These are phyloP conservation scores for Penicillium nordicum DNA, from an alignment of 2,329 filamentous ascomycete genomes.

Conservation along the genomic window DNA sequence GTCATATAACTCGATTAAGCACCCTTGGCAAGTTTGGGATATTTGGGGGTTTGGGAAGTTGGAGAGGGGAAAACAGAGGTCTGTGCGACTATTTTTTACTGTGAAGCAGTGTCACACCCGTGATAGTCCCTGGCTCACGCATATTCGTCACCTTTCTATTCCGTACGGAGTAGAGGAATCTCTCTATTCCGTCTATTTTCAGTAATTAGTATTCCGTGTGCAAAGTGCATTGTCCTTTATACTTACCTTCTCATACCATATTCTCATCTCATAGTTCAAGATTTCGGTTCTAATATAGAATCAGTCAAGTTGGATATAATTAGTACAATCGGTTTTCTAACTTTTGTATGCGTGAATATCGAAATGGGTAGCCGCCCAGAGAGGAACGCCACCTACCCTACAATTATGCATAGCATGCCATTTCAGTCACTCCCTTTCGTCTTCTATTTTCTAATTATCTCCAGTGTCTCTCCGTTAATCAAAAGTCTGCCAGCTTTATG, in stretches of 20 bases:
- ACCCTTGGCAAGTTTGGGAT: not conserved
- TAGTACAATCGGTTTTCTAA: not conserved
- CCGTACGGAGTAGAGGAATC: not conserved
- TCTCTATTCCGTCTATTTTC: not conserved
- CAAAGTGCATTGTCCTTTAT: not conserved
- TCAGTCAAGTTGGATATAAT: too few relatives aligned
- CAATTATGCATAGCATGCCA: not conserved
- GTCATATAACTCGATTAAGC: slow-evolving; percentile 8
- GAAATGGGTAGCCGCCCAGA: not conserved
- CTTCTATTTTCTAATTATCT: not conserved
- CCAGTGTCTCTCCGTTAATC: not conserved
- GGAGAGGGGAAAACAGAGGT: not conserved
- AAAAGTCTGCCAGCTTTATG: not conserved
- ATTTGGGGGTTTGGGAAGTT: not conserved
- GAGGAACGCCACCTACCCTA: not conserved
- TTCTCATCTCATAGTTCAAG: not conserved
- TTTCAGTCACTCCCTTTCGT: not conserved
- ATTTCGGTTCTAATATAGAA: not conserved
- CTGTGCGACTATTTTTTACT: slow-evolving; percentile 1
- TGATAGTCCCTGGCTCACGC: slow-evolving; percentile 3
- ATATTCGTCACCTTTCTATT: not conserved
- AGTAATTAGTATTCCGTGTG: not conserved
- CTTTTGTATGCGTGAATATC: not conserved
- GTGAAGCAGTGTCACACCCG: not conserved
- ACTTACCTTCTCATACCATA: not conserved